Base-by-base conservation (phyloP, 768 basidiomycete species). In the Lentinula boryana region DNA sequence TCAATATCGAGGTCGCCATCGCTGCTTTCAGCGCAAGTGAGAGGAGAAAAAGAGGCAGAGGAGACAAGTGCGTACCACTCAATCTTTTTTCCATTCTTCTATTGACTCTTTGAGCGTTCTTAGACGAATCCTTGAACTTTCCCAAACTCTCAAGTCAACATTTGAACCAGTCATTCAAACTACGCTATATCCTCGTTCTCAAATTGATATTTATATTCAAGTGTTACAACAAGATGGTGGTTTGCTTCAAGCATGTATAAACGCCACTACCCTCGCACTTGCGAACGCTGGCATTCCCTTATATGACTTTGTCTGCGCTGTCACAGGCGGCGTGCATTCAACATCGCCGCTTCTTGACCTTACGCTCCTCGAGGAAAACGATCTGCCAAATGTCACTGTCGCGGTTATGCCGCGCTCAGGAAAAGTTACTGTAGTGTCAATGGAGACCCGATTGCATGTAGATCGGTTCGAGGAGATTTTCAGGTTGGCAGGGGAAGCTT, bases 131-230 rank as follows among this genome's bases (percentile, higher is more conserved):
- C 77, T 91, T 63, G 97, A 99, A 74, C 79, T 97, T 64, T 91
- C 89, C 10, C 80, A 92, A 2, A 85, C 88, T 23, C 87, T 98
- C 63, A 91, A 93, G 75, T 87, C 92, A 33, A 98, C 97, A 0
- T 98, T 99, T 70, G 96, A 98, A 69, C 94, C 95, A 44, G 93
- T 96, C 59, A 84, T 99, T 23, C 91, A 94, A 70, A 89, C 91
- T 6, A 82, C 81, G 62, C 82, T 99, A 51, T 98, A 97, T 74
- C 96, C 96, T 21, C 87, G 97, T 53, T 91, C 91, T 36, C 88
- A 95, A 71, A 97, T 99, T 71, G 93, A 96, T 74, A 87, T 99
- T 62, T 91, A 87, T 72, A 80, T 99, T 6, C 94, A 96, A 71
- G 87, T 99, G 32, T 76, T 97, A 41, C 92, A 97, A 66, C 91